phyloP scores from a whole-genome alignment of 2,329 filamentous ascomycete genomes.

The Cladosporium sphaerospermum region DNA sequence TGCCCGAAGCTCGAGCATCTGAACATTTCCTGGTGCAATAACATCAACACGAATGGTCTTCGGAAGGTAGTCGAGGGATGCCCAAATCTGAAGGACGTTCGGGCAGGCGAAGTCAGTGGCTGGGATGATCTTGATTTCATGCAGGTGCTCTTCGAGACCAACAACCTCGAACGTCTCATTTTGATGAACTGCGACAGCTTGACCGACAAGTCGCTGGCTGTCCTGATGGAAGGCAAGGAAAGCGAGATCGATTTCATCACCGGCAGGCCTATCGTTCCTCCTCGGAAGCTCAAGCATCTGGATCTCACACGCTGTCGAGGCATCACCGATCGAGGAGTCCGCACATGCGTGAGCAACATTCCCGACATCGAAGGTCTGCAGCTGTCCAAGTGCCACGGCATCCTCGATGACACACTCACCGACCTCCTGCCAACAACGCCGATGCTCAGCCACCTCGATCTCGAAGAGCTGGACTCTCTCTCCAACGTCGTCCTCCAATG shows the following conservation, averaged over 20 bases:
- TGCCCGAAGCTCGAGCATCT: constrained; percentile 77
- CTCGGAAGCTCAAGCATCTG: constrained; percentile 73
- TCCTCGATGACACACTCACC: constrained; percentile 68
- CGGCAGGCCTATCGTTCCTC: constrained; percentile 66
- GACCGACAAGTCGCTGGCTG: constrained; percentile 65
- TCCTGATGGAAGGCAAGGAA: constrained; percentile 68
- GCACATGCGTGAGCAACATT: constrained; percentile 64
- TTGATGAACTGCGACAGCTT: constrained; percentile 74
- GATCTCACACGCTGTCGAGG: constrained; percentile 74
- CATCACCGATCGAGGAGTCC: constrained; percentile 68
- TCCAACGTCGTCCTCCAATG: constrained; percentile 70
- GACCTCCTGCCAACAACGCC: constrained; percentile 69
- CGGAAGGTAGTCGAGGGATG: constrained; percentile 68
- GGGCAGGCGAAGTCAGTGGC: constrained; percentile 73
- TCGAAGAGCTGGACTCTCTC: constrained; percentile 76
- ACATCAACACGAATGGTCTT: constrained; percentile 72
- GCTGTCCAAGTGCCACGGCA: constrained; percentile 66
- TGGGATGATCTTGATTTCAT: constrained; percentile 71
- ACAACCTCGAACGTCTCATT: constrained; percentile 75
- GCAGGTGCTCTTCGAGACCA: constrained; percentile 67
- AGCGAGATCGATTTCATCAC: constrained; percentile 78
- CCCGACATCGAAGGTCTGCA: constrained; percentile 78
- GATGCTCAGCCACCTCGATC: constrained; percentile 74
- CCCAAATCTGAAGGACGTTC: constrained; percentile 66
- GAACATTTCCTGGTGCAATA: constrained; percentile 89